Conservation (phyloP, 805 yeast species). For the Sugiyamaella mastotermitis region DNA sequence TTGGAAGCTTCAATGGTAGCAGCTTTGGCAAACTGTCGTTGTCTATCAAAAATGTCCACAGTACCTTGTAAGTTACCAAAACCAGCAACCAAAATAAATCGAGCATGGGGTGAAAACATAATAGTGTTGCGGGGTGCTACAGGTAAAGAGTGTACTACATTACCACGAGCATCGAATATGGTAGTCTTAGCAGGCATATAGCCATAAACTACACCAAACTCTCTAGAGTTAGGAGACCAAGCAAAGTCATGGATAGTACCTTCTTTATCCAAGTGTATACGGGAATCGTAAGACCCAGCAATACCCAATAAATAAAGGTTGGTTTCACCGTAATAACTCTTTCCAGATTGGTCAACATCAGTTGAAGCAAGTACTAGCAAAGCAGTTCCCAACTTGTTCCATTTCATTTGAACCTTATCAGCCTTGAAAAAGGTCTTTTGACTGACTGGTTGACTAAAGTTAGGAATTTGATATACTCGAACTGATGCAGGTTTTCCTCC, state of each 20-base stretch:
- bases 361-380: constrained; percentile 89
- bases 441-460: constrained; percentile 70
- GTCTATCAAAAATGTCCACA: constrained; percentile 91
- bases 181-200: constrained; percentile 96
- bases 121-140: constrained; percentile 86
- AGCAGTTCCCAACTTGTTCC: constrained; percentile 95
- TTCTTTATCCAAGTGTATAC: constrained; percentile 81
- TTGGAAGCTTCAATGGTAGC: constrained; percentile 85
- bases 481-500: constrained; percentile 87
- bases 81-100: constrained; percentile 88
- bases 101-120: constrained; percentile 88
- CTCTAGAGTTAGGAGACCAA: constrained; percentile 95
- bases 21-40: constrained; percentile 72
- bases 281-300: constrained; percentile 84
- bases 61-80: constrained; percentile 97
- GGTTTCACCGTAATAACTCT: constrained; percentile 95
- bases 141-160: constrained; percentile 74
- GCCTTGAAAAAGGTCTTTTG: constrained; percentile 92
- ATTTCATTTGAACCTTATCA: constrained; percentile 82
- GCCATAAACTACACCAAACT: constrained; percentile 96
- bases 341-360: constrained; percentile 89
- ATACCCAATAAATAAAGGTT: constrained; percentile 85
- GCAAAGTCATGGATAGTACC: constrained; percentile 97
- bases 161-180: constrained; percentile 91
- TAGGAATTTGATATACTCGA: constrained; percentile 73